Base-by-base conservation (phyloP, 1,284 basidiomycete genomes). In the Lentinula novae-zelandiae region DNA sequence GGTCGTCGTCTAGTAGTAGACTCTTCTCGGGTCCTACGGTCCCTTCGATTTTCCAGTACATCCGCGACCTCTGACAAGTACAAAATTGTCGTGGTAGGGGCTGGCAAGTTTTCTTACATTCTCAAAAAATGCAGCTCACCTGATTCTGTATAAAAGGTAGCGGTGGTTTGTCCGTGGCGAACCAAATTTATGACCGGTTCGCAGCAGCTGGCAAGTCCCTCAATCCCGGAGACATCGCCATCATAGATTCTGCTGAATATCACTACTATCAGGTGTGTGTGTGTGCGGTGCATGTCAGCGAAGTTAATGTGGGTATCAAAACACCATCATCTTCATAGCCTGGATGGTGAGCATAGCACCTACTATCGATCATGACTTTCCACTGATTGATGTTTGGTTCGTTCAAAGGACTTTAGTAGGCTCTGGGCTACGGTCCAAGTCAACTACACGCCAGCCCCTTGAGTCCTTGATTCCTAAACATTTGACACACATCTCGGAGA, bases 391-490 rank as follows among this genome's bases (percentile, higher is more conserved):
- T 10, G 38, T 59, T 15, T 50, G 36, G 15, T 33, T 22, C 42
- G 60, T 59, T 51, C 61, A 5, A 57, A 94, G 93, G 95, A 97
- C 96, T 2, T 84, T 98, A 27, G 95, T 96, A 46, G 96, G 95
- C 31, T 82, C 92, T 33, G 96, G 96, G 40, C 81, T 98, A 62
- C 86, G 89, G 68, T 72, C 82, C 55, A 89, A 91, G 65, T 72
- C 76, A 10, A 80, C 85, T 20, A 90, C 92, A 66, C 84, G 88
- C 60, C 82, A 84, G 34, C 85, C 85, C 4, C 80, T 97, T 54
- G 71, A 77, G 27, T 81, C 84, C 0, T 80, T 96, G 48, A 84
- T 96, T 60, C 90, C 93, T 0, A 71, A 78, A 8, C 83, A 94
- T 67, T 84, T 97, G 63, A 78, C 82, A 9, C 88, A 90, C 69